These are phyloP conservation scores for Mycena citricolor DNA, from an alignment of 1,284 basidiomycete species.

Conservation along the genomic window DNA sequence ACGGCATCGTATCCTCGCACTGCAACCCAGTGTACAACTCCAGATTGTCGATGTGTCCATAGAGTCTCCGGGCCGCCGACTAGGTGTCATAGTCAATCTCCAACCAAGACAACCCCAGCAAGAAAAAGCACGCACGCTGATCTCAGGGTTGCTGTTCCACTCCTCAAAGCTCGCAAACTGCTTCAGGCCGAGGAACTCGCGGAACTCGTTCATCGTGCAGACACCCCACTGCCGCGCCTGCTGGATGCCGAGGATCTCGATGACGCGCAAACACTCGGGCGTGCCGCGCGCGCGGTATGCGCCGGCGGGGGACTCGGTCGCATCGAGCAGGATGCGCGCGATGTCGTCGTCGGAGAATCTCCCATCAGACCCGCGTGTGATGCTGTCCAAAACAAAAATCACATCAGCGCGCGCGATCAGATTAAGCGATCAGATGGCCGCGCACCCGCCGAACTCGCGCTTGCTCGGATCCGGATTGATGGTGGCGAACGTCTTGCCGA, in stretches of 20 bases:
- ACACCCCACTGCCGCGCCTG: slow-evolving; percentile 41
- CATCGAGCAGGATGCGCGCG: slow-evolving; percentile 40
- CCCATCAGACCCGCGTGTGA: slow-evolving; percentile 31
- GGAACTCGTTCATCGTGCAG: slow-evolving; percentile 59
- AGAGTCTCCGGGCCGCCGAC: slow-evolving; percentile 47
- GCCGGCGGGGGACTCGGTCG: slow-evolving; percentile 44
- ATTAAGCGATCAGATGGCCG: not conserved
- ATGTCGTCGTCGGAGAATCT: slow-evolving; percentile 45
- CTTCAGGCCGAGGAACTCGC: slow-evolving; percentile 46
- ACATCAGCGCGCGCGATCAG: not conserved
- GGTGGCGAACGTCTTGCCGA: slow-evolving; percentile 25
- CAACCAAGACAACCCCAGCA: not conserved
- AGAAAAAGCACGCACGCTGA: slow-evolving; percentile 29
- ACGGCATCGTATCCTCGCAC: slow-evolving; percentile 53
- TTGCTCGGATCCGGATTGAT: slow-evolving; percentile 32
- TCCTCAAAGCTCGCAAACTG: slow-evolving; percentile 49
- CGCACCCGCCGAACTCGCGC: slow-evolving; percentile 38
- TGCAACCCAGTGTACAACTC: slow-evolving; percentile 56
- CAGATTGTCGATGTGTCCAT: slow-evolving; percentile 52
- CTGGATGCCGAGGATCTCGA: slow-evolving; percentile 49
- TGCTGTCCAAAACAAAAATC: not conserved
- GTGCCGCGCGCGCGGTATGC: slow-evolving; percentile 46
- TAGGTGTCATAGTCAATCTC: slow-evolving; percentile 9
- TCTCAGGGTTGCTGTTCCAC: slow-evolving; percentile 54
- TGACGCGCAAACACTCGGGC: slow-evolving; percentile 40